A percentile compares a stretch with the other conserved stretches of the same genome.
phyloP scores from a whole-genome alignment of 805 yeast species.

The Metschnikowia picachoensis region DNA sequence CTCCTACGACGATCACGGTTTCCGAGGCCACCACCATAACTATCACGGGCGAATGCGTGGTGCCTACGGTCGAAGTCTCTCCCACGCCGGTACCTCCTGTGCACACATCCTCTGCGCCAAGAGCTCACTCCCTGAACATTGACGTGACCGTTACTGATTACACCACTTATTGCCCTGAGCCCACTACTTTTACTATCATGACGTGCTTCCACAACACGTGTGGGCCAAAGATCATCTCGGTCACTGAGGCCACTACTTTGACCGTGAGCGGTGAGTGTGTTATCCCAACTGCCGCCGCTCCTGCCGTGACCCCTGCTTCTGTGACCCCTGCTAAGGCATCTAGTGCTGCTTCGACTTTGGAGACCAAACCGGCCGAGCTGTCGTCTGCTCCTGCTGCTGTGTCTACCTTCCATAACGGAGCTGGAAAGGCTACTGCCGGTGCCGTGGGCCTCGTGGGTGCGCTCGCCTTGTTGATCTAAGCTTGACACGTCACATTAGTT shows the following conservation, averaged over 20 bases:
- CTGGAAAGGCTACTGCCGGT: slow-evolving; percentile 34
- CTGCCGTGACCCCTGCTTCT: slow-evolving; percentile 16
- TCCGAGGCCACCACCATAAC: slow-evolving; percentile 30
- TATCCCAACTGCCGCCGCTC: slow-evolving; percentile 26
- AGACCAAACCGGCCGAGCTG: neutral
- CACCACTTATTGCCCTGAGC: slow-evolving; percentile 8
- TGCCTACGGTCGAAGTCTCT: slow-evolving; percentile 19
- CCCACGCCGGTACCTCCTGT: neutral
- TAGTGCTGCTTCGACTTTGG: neutral
- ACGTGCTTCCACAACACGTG: slow-evolving; percentile 29
- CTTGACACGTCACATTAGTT: no score
- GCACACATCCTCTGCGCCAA: neutral
- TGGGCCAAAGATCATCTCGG: slow-evolving; percentile 24
- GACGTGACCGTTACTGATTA: slow-evolving; percentile 3
- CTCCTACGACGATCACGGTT: slow-evolving; percentile 25
- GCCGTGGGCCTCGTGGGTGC: slow-evolving; percentile 17
- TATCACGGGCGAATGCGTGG: slow-evolving; percentile 30
- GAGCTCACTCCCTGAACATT: neutral
- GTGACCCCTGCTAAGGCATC: slow-evolving; percentile 11
- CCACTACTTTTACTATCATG: slow-evolving; percentile 32
- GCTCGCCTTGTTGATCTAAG: slow-evolving; percentile 11
- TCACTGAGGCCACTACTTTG: slow-evolving; percentile 30
- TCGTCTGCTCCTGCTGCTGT: slow-evolving; percentile 1
- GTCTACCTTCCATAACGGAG: slow-evolving; percentile 20
- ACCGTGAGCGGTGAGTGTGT: slow-evolving; percentile 32